Evolutionary conservation across 1,284 basidiomycete genomes (phyloP), one percentile per base, ranked within the genome.

Genomic region (Sparassis latifolia): DNA sequence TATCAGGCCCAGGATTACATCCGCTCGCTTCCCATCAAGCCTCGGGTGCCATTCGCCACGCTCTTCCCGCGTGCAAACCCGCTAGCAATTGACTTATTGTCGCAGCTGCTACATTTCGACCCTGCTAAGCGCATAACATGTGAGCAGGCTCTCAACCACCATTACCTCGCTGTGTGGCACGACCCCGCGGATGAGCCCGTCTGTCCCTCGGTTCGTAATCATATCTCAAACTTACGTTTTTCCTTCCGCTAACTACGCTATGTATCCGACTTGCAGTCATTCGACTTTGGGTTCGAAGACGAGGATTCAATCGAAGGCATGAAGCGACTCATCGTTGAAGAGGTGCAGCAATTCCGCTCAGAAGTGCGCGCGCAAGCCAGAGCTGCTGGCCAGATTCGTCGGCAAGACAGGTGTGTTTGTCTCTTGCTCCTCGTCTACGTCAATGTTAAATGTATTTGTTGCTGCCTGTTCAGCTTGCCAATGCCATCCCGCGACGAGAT

Each of bases 231-330:
- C 20, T 20, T 51, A 29, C 33, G 27, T 46, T 32, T 33, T 45
- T 48, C 44, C 38, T 29, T 40, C 30, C 20, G 20, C 20, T 20
- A 20, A 20, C 20, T 20, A 20, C 20, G 20, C 20, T 12, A 37
- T 20, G 30, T 41, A 44, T 28, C 5, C 27, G 27, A 33, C n/a
- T 6, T 10, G 33, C 57, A 92, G 84, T 86, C 89, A 71, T 98
- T 99, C 62, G 94, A 99, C 71, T 99, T 99, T 66, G 79, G 85
- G n/a, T 99, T 99, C 59, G 97, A 99, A 70, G 86, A 88, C 55
- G 96, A 98, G 68, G 96, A 99, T 57, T 85, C 86, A 48, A 94
- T 95, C 53, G 92, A 97, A 49, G 97, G 97, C 28, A 99, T 99
- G 97, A 92, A 96, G 70, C 82, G 82, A 57, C 71, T 99, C 62